Evolutionary conservation across 495 filamentous ascomycete species (phyloP).

Genomic region (Penicillium odoratum): DNA sequence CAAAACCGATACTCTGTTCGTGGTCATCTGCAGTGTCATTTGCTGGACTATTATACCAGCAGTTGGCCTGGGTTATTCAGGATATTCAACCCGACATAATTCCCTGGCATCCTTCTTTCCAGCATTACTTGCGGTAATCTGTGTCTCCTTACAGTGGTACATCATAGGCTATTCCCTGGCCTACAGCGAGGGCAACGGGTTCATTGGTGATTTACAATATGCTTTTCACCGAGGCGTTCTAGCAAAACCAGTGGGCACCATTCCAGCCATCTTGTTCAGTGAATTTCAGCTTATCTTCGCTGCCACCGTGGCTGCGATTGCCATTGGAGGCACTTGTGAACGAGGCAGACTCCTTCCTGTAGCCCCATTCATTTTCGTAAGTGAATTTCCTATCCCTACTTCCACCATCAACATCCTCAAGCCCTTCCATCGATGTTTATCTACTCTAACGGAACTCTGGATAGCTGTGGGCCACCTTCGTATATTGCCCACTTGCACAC

Average conservation of each 20-base stretch:
- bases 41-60: conserved; percentile 2
- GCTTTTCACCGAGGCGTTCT: conserved; percentile 40
- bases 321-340: conserved; percentile 50
- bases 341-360: conserved; percentile 50
- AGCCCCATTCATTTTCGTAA: conserved; percentile 51
- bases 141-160: conserved; percentile 49
- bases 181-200: conserved; percentile 36
- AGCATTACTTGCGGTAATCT: conserved; percentile 40
- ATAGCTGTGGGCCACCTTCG: conserved; percentile 47
- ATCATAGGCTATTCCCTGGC: conserved; percentile 45
- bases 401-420: no score
- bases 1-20: conserved; percentile 39
- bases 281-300: conserved; percentile 56
- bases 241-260: conserved; percentile 39
- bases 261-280: conserved; percentile 53
- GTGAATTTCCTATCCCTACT: background rate
- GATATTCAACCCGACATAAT: conserved; percentile 47
- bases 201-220: conserved; percentile 43
- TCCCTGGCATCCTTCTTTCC: conserved; percentile 49
- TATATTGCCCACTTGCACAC: conserved; percentile 45
- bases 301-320: conserved; percentile 46
- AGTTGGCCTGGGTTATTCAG: conserved; percentile 47
- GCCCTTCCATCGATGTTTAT: background rate
- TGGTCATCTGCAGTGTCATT: background rate
- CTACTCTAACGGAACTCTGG: background rate